Evolutionary conservation across 2,329 filamentous ascomycete genomes (phyloP).

Genomic region (Coniella lustricola): DNA sequence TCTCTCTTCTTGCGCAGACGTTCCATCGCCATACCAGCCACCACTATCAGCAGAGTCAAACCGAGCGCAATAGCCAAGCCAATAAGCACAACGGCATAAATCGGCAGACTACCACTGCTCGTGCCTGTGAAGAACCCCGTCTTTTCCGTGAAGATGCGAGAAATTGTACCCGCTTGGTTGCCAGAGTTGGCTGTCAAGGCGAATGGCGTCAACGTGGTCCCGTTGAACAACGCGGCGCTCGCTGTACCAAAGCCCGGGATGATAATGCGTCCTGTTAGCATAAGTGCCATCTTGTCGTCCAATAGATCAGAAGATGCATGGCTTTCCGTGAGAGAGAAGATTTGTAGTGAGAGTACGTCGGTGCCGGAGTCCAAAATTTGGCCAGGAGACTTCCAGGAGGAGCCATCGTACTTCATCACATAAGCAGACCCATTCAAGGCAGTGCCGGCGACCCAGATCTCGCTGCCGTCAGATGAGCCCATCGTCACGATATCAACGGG

Average conservation of each 20-base stretch:
- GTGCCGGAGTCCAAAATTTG: conserved; percentile 58
- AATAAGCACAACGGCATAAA: conserved; percentile 58
- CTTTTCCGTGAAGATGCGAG: conserved; percentile 76
- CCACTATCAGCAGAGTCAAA: conserved; percentile 70
- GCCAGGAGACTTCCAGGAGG: conserved; percentile 60
- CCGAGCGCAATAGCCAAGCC: conserved; percentile 70
- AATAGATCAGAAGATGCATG: conserved; percentile 62
- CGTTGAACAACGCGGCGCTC: conserved; percentile 84
- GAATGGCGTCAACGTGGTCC: conserved; percentile 70
- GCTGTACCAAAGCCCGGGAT: conserved; percentile 71
- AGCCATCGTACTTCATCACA: conserved; percentile 75
- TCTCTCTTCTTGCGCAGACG: conserved; percentile 69
- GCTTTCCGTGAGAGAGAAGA: conserved; percentile 63
- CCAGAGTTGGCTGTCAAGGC: conserved; percentile 65
- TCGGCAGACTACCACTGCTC: conserved; percentile 16
- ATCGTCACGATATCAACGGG: conserved; percentile 69
- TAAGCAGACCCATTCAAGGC: conserved; percentile 62
- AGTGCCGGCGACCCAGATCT: conserved; percentile 78
- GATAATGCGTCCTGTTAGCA: conserved; percentile 78
- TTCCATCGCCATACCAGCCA: conserved; percentile 68
- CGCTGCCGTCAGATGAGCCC: conserved; percentile 62
- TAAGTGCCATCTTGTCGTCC: conserved; percentile 59
- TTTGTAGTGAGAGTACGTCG: conserved; percentile 69
- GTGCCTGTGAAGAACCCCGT: conserved; percentile 63
- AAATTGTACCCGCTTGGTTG: conserved; percentile 65